These are phyloP conservation scores for Agrocybe praecox DNA, from an alignment of 768 basidiomycete genomes.

Conservation along the genomic window DNA sequence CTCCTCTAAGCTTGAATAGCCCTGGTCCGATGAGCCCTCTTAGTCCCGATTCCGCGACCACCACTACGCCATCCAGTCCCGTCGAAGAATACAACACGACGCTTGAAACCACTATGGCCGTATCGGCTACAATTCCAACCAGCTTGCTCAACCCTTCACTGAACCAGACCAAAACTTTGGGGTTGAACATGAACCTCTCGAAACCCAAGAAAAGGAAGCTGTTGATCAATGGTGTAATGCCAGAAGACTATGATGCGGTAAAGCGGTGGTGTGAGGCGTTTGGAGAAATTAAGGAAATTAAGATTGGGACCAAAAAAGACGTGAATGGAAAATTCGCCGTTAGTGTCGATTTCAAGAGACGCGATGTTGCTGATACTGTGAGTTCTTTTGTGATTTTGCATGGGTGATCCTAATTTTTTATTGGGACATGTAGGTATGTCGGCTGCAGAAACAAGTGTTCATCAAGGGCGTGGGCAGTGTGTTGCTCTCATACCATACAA, in stretches of 20 bases:
- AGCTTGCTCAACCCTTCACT: neutral
- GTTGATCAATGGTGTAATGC: conserved; percentile 33
- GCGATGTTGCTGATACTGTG: conserved; percentile 40
- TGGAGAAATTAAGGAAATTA: conserved; percentile 34
- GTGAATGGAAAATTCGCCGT: conserved; percentile 5
- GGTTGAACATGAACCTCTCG: neutral
- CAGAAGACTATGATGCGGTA: conserved; percentile 32
- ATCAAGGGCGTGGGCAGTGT: too few species aligned
- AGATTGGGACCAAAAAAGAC: conserved; percentile 24
- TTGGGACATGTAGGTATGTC: too few species aligned
- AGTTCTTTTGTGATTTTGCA: conserved; percentile 11
- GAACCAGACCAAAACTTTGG: neutral
- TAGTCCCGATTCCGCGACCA: too few species aligned
- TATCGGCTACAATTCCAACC: neutral
- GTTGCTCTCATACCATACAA: too few species aligned
- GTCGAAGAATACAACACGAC: too few species aligned
- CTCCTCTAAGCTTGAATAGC: too few species aligned
- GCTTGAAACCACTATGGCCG: too few species aligned
- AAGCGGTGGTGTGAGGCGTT: conserved; percentile 38
- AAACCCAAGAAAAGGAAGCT: conserved; percentile 29
- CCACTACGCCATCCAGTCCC: too few species aligned
- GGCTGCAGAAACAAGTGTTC: too few species aligned
- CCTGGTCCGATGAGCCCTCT: too few species aligned
- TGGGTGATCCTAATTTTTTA: too few species aligned
- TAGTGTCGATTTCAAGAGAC: conserved; percentile 38